These are phyloP conservation scores for Oryza australiensis DNA, from an alignment of 176 grass and related monocot genomes.

Conservation along the genomic window DNA sequence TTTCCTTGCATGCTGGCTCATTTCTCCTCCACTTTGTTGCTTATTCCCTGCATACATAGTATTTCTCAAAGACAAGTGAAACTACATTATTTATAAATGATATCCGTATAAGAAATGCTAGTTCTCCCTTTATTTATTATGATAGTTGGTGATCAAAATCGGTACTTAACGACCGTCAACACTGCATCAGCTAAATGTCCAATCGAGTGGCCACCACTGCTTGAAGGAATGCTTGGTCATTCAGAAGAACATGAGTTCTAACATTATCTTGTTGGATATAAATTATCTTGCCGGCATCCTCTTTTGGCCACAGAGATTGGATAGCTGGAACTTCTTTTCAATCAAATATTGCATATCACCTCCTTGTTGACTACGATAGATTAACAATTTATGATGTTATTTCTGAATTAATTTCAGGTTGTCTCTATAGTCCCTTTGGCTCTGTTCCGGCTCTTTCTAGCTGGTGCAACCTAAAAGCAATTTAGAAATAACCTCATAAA, in stretches of 20 bases:
- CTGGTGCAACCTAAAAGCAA: not conserved
- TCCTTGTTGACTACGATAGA: not conserved
- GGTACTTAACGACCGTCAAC: too few relatives aligned
- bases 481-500: not conserved
- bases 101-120: too few relatives aligned
- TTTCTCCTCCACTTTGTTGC: too few relatives aligned
- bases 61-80: too few relatives aligned
- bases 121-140: too few relatives aligned
- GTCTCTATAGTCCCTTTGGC: not conserved
- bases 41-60: too few relatives aligned
- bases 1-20: too few relatives aligned
- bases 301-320: not conserved
- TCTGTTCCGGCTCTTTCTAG: not conserved
- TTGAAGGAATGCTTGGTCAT: not conserved
- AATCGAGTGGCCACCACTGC: not conserved
- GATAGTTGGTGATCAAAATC: too few relatives aligned
- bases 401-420: too few relatives aligned
- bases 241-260: not conserved
- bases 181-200: not conserved
- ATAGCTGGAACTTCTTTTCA: not conserved
- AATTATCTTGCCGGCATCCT: not conserved
- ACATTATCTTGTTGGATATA: not conserved
- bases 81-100: too few relatives aligned
- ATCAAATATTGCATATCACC: not conserved
- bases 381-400: too few relatives aligned